Conservation (phyloP, 108 stramenopile genomes). For the Asterionellopsis glacialis region DNA sequence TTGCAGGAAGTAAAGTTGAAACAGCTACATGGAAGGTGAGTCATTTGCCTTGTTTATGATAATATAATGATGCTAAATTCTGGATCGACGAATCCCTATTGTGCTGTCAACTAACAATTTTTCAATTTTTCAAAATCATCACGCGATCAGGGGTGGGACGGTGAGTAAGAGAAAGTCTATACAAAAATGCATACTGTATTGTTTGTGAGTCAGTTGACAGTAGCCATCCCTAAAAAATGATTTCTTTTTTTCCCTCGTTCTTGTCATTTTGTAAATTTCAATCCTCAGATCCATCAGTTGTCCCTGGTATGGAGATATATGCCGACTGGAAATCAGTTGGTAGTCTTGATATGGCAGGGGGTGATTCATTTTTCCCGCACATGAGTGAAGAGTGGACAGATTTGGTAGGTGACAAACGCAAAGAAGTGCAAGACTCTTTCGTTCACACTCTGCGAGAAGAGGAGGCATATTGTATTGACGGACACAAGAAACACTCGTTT, state of each 20-base stretch:
- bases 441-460: not conserved
- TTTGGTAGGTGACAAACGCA: conserved; percentile 41
- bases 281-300: conserved; percentile 85
- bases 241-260: no score
- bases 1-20: conserved; percentile 53
- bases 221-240: no score
- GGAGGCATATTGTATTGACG: not conserved
- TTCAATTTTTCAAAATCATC: no score
- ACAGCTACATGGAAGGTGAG: conserved; percentile 81
- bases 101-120: no score
- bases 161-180: no score
- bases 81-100: no score
- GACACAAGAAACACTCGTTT: not conserved
- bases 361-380: conserved; percentile 74
- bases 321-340: conserved; percentile 52
- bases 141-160: no score
- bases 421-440: not conserved
- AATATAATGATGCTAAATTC: not conserved
- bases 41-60: not conserved
- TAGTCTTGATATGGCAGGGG: conserved; percentile 53
- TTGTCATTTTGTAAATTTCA: no score
- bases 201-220: no score
- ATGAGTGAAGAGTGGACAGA: conserved; percentile 64
- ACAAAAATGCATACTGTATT: not conserved
- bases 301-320: conserved; percentile 52